Percentiles rank a stretch among this genome's conserved stretches.
These are phyloP conservation scores for Macrophomina tecta DNA, from an alignment of 2,329 filamentous ascomycete species.

Conservation along the genomic window DNA sequence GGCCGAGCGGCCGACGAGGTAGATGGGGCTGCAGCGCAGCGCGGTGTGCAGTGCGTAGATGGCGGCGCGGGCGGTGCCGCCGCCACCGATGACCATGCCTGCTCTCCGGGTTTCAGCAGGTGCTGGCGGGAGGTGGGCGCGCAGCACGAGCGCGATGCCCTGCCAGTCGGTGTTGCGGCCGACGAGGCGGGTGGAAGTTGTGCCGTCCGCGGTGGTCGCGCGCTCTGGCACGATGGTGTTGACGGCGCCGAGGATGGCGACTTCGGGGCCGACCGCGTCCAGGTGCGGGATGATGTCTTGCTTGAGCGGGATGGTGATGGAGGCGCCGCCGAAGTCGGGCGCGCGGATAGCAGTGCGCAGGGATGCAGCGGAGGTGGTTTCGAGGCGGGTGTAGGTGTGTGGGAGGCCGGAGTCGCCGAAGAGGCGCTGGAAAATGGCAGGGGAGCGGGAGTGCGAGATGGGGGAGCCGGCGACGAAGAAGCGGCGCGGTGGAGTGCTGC, in stretches of 20 bases:
- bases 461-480: conserved; percentile 92
- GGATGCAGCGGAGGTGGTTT: conserved; percentile 69
- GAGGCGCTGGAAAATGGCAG: conserved; percentile 85
- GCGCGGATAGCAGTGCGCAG: conserved; percentile 70
- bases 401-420: conserved; percentile 80
- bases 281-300: conserved; percentile 82
- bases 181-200: conserved; percentile 62
- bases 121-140: conserved; percentile 34
- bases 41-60: conserved; percentile 79
- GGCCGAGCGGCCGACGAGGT: conserved; percentile 79
- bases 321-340: conserved; percentile 85
- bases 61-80: conserved; percentile 89
- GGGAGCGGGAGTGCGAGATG: conserved; percentile 81
- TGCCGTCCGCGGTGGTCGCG: conserved; percentile 46
- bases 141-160: conserved; percentile 84
- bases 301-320: conserved; percentile 95
- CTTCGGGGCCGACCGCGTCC: conserved; percentile 80
- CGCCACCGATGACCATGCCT: conserved; percentile 85
- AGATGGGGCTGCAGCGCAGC: conserved; percentile 84
- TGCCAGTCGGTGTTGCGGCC: conserved; percentile 97
- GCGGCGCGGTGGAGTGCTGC: conserved; percentile 67
- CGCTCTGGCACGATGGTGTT: conserved; percentile 84
- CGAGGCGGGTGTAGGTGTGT: conserved; percentile 75
- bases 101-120: conserved; percentile 29
- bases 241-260: conserved; percentile 84